Base-by-base conservation (phyloP, 2,329 filamentous ascomycete genomes). In the Coniella vitis region DNA sequence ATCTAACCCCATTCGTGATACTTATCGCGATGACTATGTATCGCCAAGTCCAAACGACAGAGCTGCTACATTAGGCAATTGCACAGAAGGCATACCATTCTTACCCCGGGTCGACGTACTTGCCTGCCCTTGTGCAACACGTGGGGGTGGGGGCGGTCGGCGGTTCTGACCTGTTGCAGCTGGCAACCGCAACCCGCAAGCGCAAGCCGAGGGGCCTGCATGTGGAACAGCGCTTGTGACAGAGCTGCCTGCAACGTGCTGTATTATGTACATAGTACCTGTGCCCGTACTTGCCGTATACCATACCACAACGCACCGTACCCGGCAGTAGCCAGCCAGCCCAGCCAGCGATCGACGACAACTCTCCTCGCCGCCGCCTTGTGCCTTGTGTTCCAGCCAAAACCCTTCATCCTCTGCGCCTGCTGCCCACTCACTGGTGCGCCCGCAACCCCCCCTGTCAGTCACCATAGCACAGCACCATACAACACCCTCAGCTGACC, bases 401-500 rank as follows among this genome's bases (percentile, higher is more conserved):
- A 29, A 5, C 25, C 5, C 25, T 10, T 29, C 25, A 10, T 29
- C 25, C 25, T 29, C 25, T 5, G 25, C 25, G 25, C 25, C 25
- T 29, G 25, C 25, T 29, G 25, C 25, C 10, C 5, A 29, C 25
- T n/a, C 21, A 36, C 43, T 45, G 35, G 14, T 45, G 43, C 38
- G 35, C 19, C 37, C 17, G 0, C 12, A 16, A 19, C 16, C 16
- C 36, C 36, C 36, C 10, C 3, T 7, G 19, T 13, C 41, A 35
- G 25, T 22, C 45, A 14, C 39, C 45, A 37, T 37, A 37, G 39
- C 37, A 32, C 45, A 35, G 20, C 19, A 36, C 19, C 40, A 29
- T 37, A 47, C 45, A 40, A 36, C 20, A 7, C 25, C 45, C 45
- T 47, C 45, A 47, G 37, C 45, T 47, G 45, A 47, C 45, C 37